Conservation (phyloP, 192 early-diverging fungal genomes). For the Cetraspora pellucida region DNA sequence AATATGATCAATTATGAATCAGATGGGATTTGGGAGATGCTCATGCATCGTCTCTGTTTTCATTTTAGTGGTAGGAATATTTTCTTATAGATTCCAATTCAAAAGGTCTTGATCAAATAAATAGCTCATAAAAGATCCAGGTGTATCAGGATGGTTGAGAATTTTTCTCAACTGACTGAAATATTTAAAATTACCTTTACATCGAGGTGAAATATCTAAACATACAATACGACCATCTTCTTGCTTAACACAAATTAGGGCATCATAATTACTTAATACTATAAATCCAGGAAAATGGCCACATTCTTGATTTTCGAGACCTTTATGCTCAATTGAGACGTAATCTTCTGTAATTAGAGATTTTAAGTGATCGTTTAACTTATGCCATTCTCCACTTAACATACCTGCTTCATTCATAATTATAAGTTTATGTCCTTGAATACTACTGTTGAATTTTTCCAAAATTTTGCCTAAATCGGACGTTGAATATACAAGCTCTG, state of each 20-base stretch:
- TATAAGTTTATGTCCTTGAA: not conserved
- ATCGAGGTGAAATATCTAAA: not conserved
- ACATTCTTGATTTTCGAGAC: not conserved
- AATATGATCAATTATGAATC: no score
- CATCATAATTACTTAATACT: constrained; percentile 10
- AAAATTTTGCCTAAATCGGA: no score
- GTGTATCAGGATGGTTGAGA: not conserved
- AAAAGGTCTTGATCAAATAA: no score
- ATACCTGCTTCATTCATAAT: constrained; percentile 7
- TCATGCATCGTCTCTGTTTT: not conserved
- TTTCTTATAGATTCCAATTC: no score
- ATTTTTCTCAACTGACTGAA: not conserved
- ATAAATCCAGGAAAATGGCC: constrained; percentile 15
- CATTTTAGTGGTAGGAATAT: not conserved
- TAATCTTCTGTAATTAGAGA: not conserved
- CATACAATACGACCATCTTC: not conserved
- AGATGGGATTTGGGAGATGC: not conserved
- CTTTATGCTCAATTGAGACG: not conserved
- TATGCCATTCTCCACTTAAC: not conserved
- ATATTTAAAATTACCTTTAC: not conserved
- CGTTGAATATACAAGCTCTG: constrained; percentile 16
- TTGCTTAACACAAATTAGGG: not conserved
- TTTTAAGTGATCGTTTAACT: no score
- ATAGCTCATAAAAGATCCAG: no score
- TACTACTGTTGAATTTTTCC: constrained; percentile 17